Percentiles rank a stretch among this genome's conserved stretches.
These are phyloP conservation scores for Symbiodinium natans DNA, from an alignment of 73 alveolate genomes.

Conservation along the genomic window DNA sequence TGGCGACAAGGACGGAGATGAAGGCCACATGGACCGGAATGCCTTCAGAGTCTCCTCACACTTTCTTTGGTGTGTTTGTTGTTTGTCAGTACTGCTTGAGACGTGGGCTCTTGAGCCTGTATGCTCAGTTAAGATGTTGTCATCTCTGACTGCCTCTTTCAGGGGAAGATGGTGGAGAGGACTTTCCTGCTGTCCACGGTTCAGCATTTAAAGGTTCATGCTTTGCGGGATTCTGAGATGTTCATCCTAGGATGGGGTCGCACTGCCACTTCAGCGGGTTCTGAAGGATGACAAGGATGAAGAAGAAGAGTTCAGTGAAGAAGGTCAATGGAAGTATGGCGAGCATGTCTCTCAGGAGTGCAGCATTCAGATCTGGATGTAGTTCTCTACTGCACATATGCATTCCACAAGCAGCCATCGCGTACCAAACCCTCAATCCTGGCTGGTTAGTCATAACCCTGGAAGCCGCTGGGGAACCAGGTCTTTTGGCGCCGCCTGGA, in stretches of 20 bases:
- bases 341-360: background rate
- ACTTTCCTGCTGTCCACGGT: background rate
- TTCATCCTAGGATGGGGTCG: background rate
- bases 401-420: background rate
- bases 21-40: background rate
- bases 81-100: background rate
- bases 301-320: slow-evolving; percentile 83
- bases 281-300: slow-evolving; percentile 22
- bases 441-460: too few relatives aligned
- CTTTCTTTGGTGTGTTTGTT: too few relatives aligned
- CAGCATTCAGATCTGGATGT: too few relatives aligned
- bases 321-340: slow-evolving; percentile 88
- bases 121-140: too few relatives aligned
- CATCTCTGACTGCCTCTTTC: background rate
- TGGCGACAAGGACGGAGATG: background rate
- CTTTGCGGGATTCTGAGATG: background rate
- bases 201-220: background rate
- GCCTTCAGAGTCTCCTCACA: background rate
- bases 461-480: too few relatives aligned
- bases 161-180: slow-evolving; percentile 76
- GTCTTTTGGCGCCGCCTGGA: slow-evolving; percentile 91
- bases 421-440: background rate
- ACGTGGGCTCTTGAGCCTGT: too few relatives aligned
- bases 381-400: background rate
- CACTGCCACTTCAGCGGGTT: background rate